phyloP scores from a whole-genome alignment of 1,284 basidiomycete species.

The Ceratorhiza oryzae-sativae region DNA sequence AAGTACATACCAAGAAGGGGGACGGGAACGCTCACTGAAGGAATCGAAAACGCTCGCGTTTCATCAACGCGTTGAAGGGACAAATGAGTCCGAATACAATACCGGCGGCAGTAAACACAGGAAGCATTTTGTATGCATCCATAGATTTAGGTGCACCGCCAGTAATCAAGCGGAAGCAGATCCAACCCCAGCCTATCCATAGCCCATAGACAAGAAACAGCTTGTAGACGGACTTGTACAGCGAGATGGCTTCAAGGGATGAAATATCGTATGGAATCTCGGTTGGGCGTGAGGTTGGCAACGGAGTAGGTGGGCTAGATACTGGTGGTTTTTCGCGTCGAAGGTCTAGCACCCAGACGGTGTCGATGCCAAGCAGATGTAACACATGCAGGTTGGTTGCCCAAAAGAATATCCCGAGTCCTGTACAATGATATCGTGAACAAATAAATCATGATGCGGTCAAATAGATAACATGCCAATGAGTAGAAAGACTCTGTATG shows the following conservation, averaged over 20 bases:
- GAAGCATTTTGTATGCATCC: slow-evolving; percentile 78
- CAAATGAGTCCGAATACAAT: slow-evolving; percentile 65
- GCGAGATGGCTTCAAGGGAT: slow-evolving; percentile 50
- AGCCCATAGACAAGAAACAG: slow-evolving; percentile 65
- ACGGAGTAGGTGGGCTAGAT: slow-evolving; percentile 37
- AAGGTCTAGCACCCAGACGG: slow-evolving; percentile 69
- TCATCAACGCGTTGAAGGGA: slow-evolving; percentile 71
- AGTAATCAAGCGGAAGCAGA: slow-evolving; percentile 66
- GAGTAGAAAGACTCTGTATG: slow-evolving; percentile 80
- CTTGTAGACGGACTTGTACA: slow-evolving; percentile 72
- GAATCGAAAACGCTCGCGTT: slow-evolving; percentile 75
- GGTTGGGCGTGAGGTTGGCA: slow-evolving; percentile 30
- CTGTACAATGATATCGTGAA: slow-evolving; percentile 45
- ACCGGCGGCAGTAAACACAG: slow-evolving; percentile 69
- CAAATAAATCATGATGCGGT: neutral
- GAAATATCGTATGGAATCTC: slow-evolving; percentile 34
- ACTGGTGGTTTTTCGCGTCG: slow-evolving; percentile 47
- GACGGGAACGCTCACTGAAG: slow-evolving; percentile 62
- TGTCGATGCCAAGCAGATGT: slow-evolving; percentile 75
- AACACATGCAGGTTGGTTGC: slow-evolving; percentile 88
- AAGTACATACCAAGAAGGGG: neutral
- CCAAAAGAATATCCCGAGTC: slow-evolving; percentile 78
- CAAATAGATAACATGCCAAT: slow-evolving; percentile 45
- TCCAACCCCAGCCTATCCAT: slow-evolving; percentile 71
- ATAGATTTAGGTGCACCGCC: slow-evolving; percentile 64